Base-by-base conservation (phyloP, 192 early-diverging fungal species). In the Cetraspora pellucida region DNA sequence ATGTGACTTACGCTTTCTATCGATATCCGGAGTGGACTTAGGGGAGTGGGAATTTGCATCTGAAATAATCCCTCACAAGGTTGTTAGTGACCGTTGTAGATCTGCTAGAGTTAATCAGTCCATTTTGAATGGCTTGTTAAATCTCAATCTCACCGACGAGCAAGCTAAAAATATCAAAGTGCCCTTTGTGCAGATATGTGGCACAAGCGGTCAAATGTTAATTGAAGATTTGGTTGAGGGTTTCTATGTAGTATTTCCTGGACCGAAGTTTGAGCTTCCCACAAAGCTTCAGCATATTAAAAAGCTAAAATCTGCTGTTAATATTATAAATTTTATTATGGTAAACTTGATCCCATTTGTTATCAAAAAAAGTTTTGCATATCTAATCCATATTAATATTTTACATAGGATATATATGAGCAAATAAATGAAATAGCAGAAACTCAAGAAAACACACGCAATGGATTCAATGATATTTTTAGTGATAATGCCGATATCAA, bases 231-330 rank as follows among this genome's bases (percentile, higher is more conserved):
- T 76, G 45, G 60, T 77, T 69, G 66, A 68, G 50, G 50, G 27
- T 3, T 57, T 58, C 45, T 77, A 77, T 21, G 50, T 77, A 10
- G 25, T 77, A 16, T 77, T 69, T 49, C 76, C 76, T 45, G 76
- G 50, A 55, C 54, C 37, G 21, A 77, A 44, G 54, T 77, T 77
- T 77, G 66, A 77, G 25, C 37, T 77, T 43, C 27, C 76, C 11
- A 77, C 50, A 77, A 70, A 30, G n/a, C 65, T 77, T 77, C 65
- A 69, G 27, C 76, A 77, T 69, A 77, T 77, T 27, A 46, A 69
- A 57, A 70, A 69, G 16, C 64, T 77, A 6, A 77, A 69, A 31
- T 54, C 52, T 43, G 52, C 76, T 70, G 23, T 77, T 21, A 77
- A 77, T 37, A 67, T 69, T 69, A 69, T 77, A 16, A 68, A 68